Conservation (phyloP, 805 yeast genomes). For the Ogataea kodamae region DNA sequence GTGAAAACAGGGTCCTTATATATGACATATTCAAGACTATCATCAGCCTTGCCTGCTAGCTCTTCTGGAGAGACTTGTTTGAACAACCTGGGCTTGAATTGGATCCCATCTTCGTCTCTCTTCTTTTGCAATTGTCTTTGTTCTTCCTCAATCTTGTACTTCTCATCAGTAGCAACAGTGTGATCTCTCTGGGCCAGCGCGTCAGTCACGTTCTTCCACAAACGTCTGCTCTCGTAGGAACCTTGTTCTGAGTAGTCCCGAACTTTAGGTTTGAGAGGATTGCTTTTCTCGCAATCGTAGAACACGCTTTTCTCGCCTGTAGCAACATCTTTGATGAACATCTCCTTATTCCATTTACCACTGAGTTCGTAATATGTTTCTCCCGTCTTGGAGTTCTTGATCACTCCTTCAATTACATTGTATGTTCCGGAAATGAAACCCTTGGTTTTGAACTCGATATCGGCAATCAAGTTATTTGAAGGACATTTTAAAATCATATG, state of each 20-base stretch:
- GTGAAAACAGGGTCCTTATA: slow-evolving; percentile 44
- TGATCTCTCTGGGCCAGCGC: slow-evolving; percentile 84
- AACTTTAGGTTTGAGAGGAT: slow-evolving; percentile 59
- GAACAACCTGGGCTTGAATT: slow-evolving; percentile 78
- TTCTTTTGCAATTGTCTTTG: slow-evolving; percentile 74
- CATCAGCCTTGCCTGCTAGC: slow-evolving; percentile 28
- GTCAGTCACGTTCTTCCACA: slow-evolving; percentile 80
- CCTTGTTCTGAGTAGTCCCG: slow-evolving; percentile 81
- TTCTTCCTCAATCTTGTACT: slow-evolving; percentile 78
- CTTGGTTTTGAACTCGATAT: slow-evolving; percentile 90
- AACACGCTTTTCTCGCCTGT: slow-evolving; percentile 43
- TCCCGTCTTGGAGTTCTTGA: slow-evolving; percentile 49
- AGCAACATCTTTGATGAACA: slow-evolving; percentile 58
- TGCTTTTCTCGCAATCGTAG: slow-evolving; percentile 57
- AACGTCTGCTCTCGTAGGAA: slow-evolving; percentile 69
- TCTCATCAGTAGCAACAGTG: slow-evolving; percentile 80
- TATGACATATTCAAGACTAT: slow-evolving; percentile 59
- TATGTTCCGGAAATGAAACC: slow-evolving; percentile 92
- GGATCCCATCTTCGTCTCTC: slow-evolving; percentile 73
- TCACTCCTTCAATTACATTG: slow-evolving; percentile 78
- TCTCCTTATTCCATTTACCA: slow-evolving; percentile 92
- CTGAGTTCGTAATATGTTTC: slow-evolving; percentile 60
- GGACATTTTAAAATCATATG: slow-evolving; percentile 74
- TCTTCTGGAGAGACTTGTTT: slow-evolving; percentile 40
- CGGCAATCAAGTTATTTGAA: slow-evolving; percentile 57